Evolutionary conservation across 2,329 filamentous ascomycete genomes (phyloP).

Genomic region (Ceratocystis papillata): DNA sequence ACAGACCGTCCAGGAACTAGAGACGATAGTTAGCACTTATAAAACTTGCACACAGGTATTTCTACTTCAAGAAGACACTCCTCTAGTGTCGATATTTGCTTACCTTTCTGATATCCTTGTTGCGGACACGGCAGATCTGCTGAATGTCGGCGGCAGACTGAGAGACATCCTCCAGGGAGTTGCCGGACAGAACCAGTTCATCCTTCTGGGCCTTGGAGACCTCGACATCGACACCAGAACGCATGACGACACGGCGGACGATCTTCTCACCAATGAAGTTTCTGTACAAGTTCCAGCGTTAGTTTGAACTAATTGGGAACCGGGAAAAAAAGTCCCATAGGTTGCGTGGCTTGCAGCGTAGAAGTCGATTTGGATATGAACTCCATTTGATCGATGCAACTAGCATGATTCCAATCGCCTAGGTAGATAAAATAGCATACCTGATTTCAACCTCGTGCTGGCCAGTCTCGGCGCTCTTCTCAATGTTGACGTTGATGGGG

Average conservation of each 20-base stretch:
- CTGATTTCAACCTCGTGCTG: conserved; percentile 92
- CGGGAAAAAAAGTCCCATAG: too few relatives aligned
- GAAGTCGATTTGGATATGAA: background rate
- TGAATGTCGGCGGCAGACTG: conserved; percentile 98
- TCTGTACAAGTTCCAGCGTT: conserved; percentile 36
- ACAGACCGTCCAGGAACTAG: conserved; percentile 98
- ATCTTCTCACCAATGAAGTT: conserved; percentile 99
- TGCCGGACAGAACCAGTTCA: conserved; percentile 84
- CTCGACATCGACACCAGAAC: conserved; percentile 79
- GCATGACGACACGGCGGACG: conserved; percentile 83
- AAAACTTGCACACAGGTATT: background rate
- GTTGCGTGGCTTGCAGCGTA: background rate
- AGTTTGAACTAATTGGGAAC: conserved; percentile 29
- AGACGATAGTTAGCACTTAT: conserved; percentile 26
- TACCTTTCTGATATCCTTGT: conserved; percentile 99
- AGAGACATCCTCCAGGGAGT: conserved; percentile 94
- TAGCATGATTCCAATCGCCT: background rate
- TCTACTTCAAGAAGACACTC: too few relatives aligned
- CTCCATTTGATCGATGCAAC: background rate
- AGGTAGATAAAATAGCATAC: conserved; percentile 40
- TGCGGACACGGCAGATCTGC: conserved; percentile 98
- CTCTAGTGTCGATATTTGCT: conserved; percentile 26
- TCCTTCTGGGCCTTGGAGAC: conserved; percentile 91
- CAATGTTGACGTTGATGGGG: conserved; percentile 99
- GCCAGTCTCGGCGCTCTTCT: conserved; percentile 88